Conservation (phyloP, 192 early-diverging fungal species). For the Coemansia sp. region DNA sequence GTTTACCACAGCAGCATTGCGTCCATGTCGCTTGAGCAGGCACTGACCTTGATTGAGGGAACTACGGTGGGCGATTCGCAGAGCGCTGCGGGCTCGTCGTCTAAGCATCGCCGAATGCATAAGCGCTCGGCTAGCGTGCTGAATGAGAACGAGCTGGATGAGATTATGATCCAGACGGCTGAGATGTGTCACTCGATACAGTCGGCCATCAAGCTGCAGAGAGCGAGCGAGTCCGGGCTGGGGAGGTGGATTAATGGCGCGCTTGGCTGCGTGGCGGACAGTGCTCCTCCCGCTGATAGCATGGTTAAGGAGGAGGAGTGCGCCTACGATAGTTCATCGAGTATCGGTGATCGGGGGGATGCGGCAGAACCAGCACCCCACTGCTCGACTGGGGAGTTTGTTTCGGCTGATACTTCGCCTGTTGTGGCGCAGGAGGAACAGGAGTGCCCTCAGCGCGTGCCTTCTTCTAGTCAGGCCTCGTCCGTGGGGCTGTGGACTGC, state of each 20-base stretch:
- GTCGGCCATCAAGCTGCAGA: conserved; percentile 37
- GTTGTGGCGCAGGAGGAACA: neutral
- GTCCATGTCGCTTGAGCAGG: conserved; percentile 42
- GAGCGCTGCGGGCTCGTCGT: neutral
- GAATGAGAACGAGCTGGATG: conserved; percentile 39
- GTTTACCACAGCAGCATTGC: conserved; percentile 25
- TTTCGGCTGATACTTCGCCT: conserved; percentile 20
- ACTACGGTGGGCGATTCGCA: neutral
- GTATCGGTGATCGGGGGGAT: neutral
- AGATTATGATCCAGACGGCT: conserved; percentile 48
- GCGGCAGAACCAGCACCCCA: neutral
- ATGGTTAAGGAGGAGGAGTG: neutral
- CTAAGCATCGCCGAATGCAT: conserved; percentile 31
- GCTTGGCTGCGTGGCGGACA: conserved; percentile 8
- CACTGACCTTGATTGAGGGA: conserved; percentile 38
- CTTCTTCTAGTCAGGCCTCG: conserved; percentile 2
- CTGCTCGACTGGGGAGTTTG: conserved; percentile 6
- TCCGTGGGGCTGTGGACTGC: neutral
- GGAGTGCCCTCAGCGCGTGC: neutral
- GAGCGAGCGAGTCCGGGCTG: conserved; percentile 31
- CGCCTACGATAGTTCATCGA: neutral
- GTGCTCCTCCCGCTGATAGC: neutral
- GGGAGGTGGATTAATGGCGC: conserved; percentile 25
- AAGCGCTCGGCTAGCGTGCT: conserved; percentile 40
- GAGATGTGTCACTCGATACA: conserved; percentile 52